Evolutionary conservation across 768 basidiomycete genomes (phyloP), one percentile per base, ranked within the genome.

Genomic region (Trametes cinnabarina): DNA sequence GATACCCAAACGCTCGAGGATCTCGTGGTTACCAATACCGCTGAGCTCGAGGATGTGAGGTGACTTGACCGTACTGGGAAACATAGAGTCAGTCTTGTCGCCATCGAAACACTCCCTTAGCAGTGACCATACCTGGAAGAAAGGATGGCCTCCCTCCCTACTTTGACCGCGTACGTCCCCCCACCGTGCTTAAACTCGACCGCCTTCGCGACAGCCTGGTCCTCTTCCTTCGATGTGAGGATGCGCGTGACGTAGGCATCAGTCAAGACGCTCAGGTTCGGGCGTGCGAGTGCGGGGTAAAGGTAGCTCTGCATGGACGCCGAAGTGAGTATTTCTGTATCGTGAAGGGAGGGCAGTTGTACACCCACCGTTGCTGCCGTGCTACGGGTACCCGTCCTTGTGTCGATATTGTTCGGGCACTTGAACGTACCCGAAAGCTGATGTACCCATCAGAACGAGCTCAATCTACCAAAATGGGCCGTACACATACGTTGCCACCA

Each of bases 41-140:
- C 82, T 83, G 2, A 85, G 70, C 64, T 85, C 81, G 1, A 85
- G 76, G 8, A 87, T 71, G 62, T 83, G 79, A 7, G 80, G 66
- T 2, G 48, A 54, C 57, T 64, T 63, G 40, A 67, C 28, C 1
- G 60, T 14, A 7, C 66, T 67, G 14, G 8, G 17, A 32, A 10
- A 32, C 7, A 43, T 4, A 15, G 23, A 3, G 1, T 25, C 6
- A 25, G 3, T 32, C 19, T n/a, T 4, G 23, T 5, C 15, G 10
- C 5, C 34, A 54, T n/a, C n/a, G n/a, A n/a, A n/a, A n/a, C n/a
- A n/a, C n/a, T n/a, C n/a, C n/a, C n/a, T n/a, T n/a, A n/a, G n/a
- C n/a, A n/a, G n/a, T n/a, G n/a, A n/a, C n/a, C n/a, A n/a, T 10
- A 65, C 64, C 64, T 62, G 0, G 64, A 42, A 14, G 63, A 49